These are phyloP conservation scores for Tulasnella sp. DNA, from an alignment of 768 basidiomycete genomes.

Conservation along the genomic window DNA sequence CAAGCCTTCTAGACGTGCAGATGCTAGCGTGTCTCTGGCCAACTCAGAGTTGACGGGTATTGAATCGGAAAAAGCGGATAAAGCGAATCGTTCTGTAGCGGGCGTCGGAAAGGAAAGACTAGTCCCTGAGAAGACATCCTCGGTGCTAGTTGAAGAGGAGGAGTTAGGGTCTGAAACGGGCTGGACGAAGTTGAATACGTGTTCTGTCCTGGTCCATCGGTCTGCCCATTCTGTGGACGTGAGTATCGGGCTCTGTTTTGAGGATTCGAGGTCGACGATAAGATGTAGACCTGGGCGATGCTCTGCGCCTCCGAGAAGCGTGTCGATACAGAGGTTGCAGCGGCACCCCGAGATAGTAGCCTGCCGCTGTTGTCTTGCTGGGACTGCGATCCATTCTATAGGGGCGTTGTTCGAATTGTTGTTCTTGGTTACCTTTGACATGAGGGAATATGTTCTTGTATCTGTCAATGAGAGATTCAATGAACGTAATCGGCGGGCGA, in stretches of 20 bases:
- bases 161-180: not conserved
- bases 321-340: not conserved
- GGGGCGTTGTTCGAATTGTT: not conserved
- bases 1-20: too few relatives aligned
- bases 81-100: too few relatives aligned
- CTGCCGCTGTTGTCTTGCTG: not conserved
- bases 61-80: too few relatives aligned
- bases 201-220: not conserved
- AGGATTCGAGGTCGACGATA: not conserved
- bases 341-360: not conserved
- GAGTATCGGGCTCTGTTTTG: not conserved
- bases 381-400: not conserved
- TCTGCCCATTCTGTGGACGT: not conserved
- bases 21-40: too few relatives aligned
- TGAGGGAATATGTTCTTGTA: not conserved
- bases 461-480: not conserved
- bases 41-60: too few relatives aligned
- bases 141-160: too few relatives aligned
- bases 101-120: too few relatives aligned
- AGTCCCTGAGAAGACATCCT: too few relatives aligned
- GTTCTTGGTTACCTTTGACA: not conserved
- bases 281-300: not conserved
- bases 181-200: not conserved
- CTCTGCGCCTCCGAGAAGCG: not conserved
- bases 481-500: not conserved